Evolutionary conservation across 2,329 filamentous ascomycete genomes (phyloP).

Genomic region (Clonostachys solani): DNA sequence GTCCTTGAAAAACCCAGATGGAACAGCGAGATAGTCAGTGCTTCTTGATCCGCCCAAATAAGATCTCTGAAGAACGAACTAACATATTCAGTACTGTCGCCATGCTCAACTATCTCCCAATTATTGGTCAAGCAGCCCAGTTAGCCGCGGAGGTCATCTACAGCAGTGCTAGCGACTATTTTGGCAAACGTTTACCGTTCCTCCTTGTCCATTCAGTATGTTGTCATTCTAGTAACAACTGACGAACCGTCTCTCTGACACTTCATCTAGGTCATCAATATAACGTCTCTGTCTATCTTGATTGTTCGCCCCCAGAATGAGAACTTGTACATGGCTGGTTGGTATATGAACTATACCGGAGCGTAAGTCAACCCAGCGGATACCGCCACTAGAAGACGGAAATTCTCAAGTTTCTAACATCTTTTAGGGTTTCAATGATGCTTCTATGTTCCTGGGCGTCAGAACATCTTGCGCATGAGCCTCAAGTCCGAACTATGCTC

Average conservation of each 20-base stretch:
- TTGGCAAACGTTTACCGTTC: not conserved
- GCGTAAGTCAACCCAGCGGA: not conserved
- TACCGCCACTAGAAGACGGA: too few species aligned
- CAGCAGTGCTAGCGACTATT: not conserved
- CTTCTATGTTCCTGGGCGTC: not conserved
- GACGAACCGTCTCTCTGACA: not conserved
- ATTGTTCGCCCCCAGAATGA: not conserved
- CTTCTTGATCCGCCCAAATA: too few species aligned
- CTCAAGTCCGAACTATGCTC: not conserved
- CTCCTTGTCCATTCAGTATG: not conserved
- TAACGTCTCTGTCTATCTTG: not conserved
- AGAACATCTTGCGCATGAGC: not conserved
- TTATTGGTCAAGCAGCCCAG: not conserved
- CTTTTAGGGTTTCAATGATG: not conserved
- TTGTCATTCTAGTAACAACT: too few species aligned
- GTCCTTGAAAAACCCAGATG: not conserved
- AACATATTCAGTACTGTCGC: not conserved
- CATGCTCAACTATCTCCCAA: not conserved
- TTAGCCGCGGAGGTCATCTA: not conserved
- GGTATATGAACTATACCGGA: not conserved
- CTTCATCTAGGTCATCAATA: not conserved
- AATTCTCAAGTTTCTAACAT: not conserved
- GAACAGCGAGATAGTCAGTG: not conserved
- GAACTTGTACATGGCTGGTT: not conserved
- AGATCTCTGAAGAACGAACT: not conserved